Evolutionary conservation across 139 green algal species (phyloP), one percentile per base, ranked within the genome.

Genomic region (Astrephomene gubernaculifera): DNA sequence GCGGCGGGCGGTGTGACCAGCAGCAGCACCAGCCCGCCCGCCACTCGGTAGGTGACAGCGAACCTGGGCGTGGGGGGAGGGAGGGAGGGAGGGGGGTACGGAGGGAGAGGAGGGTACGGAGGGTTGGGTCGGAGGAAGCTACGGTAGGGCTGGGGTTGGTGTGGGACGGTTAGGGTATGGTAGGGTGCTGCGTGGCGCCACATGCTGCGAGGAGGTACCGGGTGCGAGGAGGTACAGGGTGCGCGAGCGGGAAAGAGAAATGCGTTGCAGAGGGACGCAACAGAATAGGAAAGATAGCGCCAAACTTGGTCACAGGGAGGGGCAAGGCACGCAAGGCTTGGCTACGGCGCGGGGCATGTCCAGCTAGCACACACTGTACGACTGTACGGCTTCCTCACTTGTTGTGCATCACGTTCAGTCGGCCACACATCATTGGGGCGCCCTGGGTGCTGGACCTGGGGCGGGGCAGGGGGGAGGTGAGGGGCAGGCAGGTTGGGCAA

Each of bases 1-100:
- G 63, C 43, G 3, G 39, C 9, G 24, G 63, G 63, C 31, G 10
- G 3, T 0, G 43, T 44, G 4, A 85, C 63, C 44, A 85, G 10
- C 63, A 76, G 44, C 36, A 85, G 54, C 29, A 85, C 33, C 79
- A 85, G 44, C 0, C 27, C 36, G 4, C 79, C 79, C 3, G 38
- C 79, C 43, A 85, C 79, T 29, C 79, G 79, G 25, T 85, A 85
- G 21, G 64, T 75, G 24, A 85, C 79, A 0, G 63, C 8, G 8
- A 68, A 38, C 43, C 79, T 85, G 76, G n/a, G 10, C 53, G 22
- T 44, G 45, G 31, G 2, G 2, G 25, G 2, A n/a, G 4, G 29
- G 61, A 4, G 61, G 21, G 36, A 41, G 61, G 10, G 73, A 35
- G 71, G 45, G 31, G 2, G 2, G 25, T 6, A n/a, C 4, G 29